Evolutionary conservation across 2,329 filamentous ascomycete genomes (phyloP), one percentile per base, ranked within the genome.

Genomic region (Domatiomyces catenatus): DNA sequence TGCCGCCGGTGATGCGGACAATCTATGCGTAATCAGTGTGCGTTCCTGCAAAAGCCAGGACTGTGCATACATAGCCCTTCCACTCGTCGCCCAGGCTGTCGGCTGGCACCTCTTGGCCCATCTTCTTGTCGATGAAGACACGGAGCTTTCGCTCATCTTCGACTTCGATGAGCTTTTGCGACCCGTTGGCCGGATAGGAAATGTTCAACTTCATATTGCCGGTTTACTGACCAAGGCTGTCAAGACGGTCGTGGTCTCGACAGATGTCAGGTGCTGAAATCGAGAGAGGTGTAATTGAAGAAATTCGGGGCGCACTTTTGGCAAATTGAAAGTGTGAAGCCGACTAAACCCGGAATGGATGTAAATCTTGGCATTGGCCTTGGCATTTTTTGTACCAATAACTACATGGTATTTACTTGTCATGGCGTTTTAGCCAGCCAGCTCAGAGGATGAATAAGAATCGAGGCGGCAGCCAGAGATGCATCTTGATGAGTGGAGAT

Each of bases 71-170:
- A 80, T 98, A 98, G 74, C 92, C 92, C 81, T 95, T 95, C 86
- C 94, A 98, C 77, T 98, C 92, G 70, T 96, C 89, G 69, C 92
- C 92, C 68, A 98, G 80, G 70, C 83, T 84, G 77, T 98, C 93
- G 68, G 84, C 92, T 65, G 85, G 75, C 65, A 98, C 86, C 69
- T 73, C 71, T 60, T 67, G 63, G 79, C 80, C 70, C 81, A 84
- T 84, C 75, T 86, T 86, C 81, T 89, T 89, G 75, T 96, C 92
- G 84, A 94, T 89, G 83, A 96, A 96, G 77, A 92, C 80, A 72
- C 87, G 85, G 73, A 96, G 82, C 82, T 94, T 95, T 77, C 89
- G 88, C 76, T 98, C 93, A 85, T 98, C 93, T 70, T 98, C 92
- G 67, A 98, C 77, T 66, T 98, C 93, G 77, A 98, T 83, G 71